These are phyloP conservation scores for Botrytis galanthina DNA, from an alignment of 2,329 filamentous ascomycete genomes.

Conservation along the genomic window DNA sequence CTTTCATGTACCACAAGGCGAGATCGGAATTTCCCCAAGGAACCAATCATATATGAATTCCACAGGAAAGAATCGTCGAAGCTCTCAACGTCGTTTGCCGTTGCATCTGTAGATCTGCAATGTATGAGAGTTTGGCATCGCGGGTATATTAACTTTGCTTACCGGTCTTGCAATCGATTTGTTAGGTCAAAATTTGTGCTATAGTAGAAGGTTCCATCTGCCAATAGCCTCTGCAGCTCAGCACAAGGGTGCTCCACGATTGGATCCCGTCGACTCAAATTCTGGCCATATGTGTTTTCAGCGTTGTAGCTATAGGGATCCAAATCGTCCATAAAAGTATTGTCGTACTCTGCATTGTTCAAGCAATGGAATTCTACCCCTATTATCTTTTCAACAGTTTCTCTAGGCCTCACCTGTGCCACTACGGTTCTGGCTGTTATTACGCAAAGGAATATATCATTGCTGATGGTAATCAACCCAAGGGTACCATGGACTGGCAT, in stretches of 20 bases:
- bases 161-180: constrained; percentile 87
- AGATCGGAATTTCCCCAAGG: constrained; percentile 84
- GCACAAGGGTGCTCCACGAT: constrained; percentile 83
- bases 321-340: constrained; percentile 57
- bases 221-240: constrained; percentile 85
- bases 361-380: constrained; percentile 91
- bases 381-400: constrained; percentile 84
- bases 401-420: constrained; percentile 79
- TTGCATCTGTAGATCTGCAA: constrained; percentile 66
- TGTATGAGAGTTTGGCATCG: constrained; percentile 18
- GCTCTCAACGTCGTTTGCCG: constrained; percentile 85
- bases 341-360: constrained; percentile 82
- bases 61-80: constrained; percentile 91
- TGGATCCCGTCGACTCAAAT: constrained; percentile 64
- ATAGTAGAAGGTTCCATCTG: constrained; percentile 95
- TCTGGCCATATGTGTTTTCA: constrained; percentile 46
- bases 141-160: constrained; percentile 28
- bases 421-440: constrained; percentile 77
- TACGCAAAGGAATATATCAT: constrained; percentile 87
- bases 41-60: constrained; percentile 98
- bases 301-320: constrained; percentile 36
- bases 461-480: constrained; percentile 77
- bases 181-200: constrained; percentile 98
- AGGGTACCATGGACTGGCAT: constrained; percentile 80
- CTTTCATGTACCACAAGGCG: constrained; percentile 73